Percentiles rank a stretch among this genome's conserved stretches.
Conservation (phyloP, 2,329 filamentous ascomycete genomes). For the Colletotrichum salicis region DNA sequence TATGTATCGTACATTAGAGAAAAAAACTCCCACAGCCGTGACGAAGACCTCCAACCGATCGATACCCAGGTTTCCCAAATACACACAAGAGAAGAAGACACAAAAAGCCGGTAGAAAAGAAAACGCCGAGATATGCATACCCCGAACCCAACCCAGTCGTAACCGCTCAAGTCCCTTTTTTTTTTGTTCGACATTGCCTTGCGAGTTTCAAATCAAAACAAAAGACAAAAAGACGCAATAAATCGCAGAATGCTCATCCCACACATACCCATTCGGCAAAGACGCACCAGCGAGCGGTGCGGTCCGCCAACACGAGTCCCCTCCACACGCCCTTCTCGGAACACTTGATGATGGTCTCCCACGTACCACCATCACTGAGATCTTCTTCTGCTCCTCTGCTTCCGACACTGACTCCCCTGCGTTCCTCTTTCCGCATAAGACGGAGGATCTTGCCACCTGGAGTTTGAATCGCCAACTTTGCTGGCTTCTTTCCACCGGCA, state of each 20-base stretch:
- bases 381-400: conserved; percentile 64
- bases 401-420: conserved; percentile 62
- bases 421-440: conserved; percentile 82
- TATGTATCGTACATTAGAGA: conserved; percentile 34
- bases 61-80: conserved; percentile 16
- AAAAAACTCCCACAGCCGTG: conserved; percentile 27
- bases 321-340: conserved; percentile 84
- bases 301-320: conserved; percentile 83
- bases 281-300: conserved; percentile 89
- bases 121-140: conserved; percentile 36
- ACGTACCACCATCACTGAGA: conserved; percentile 75
- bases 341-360: conserved; percentile 93
- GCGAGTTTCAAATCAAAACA: conserved; percentile 2
- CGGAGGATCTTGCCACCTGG: conserved; percentile 94
- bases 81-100: conserved; percentile 8
- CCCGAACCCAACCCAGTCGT: conserved; percentile 18
- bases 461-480: conserved; percentile 94
- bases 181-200: conserved; percentile 30
- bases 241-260: conserved; percentile 27
- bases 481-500: conserved; percentile 79
- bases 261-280: conserved; percentile 85
- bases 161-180: conserved; percentile 18
- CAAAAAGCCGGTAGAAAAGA: conserved; percentile 8
- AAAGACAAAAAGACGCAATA: conserved; percentile 19
- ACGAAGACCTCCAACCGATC: background rate